Evolutionary conservation across 495 filamentous ascomycete species (phyloP).

Genomic region (Astrothelium macrocarpum): DNA sequence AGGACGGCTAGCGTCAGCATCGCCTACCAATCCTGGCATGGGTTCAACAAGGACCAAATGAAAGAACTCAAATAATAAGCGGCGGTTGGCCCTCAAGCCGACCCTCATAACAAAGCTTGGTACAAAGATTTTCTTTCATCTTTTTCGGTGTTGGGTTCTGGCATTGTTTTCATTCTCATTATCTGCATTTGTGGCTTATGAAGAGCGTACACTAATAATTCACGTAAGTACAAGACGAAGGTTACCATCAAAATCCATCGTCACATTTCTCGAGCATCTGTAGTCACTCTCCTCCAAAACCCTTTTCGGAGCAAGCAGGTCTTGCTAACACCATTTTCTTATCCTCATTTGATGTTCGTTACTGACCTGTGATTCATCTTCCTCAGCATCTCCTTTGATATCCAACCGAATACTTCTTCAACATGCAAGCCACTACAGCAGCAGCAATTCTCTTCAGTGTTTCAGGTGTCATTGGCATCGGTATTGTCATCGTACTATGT

Average conservation of each 20-base stretch:
- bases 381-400: background rate
- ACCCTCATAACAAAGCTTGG: background rate
- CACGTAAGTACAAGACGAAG: background rate
- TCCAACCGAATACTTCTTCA: background rate
- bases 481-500: background rate
- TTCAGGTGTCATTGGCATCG: background rate
- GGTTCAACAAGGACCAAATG: background rate
- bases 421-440: background rate
- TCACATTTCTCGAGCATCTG: no score
- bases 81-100: background rate
- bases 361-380: background rate
- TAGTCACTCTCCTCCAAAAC: background rate
- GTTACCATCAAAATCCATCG: no score
- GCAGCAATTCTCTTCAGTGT: background rate
- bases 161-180: background rate
- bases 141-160: background rate
- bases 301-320: background rate
- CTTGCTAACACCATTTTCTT: background rate
- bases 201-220: background rate
- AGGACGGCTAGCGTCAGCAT: background rate
- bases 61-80: background rate
- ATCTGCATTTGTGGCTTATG: background rate
- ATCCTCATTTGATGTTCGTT: background rate
- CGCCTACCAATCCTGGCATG: background rate
- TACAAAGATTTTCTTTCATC: background rate